These are phyloP conservation scores for Earliella scabrosa DNA, from an alignment of 1,284 basidiomycete genomes.

Conservation along the genomic window DNA sequence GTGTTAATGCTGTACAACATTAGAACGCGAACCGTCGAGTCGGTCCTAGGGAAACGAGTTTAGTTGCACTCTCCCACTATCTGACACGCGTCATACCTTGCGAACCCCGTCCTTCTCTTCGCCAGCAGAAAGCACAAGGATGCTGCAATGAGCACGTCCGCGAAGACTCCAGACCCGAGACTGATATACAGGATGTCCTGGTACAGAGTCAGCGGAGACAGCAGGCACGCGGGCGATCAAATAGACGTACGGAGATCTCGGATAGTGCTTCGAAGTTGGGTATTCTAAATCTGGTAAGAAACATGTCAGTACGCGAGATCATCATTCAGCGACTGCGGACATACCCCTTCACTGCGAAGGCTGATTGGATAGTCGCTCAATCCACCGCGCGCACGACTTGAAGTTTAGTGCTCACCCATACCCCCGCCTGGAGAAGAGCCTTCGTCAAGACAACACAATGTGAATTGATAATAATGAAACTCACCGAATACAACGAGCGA, in stretches of 20 bases:
- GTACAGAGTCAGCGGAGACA: not conserved
- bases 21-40: constrained; percentile 14
- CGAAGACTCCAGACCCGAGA: constrained; percentile 10
- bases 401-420: constrained; percentile 12
- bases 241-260: constrained; percentile 13
- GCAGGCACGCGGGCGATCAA: too few relatives aligned
- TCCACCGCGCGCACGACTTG: not conserved
- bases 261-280: constrained; percentile 7
- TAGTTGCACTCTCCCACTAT: not conserved
- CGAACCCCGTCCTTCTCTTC: constrained; percentile 10
- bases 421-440: constrained; percentile 15
- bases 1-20: constrained; percentile 23
- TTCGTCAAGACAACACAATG: too few relatives aligned
- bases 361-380: too few relatives aligned
- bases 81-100: constrained; percentile 1
- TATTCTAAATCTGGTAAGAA: constrained; percentile 12
- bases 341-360: constrained; percentile 22
- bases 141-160: constrained; percentile 16
- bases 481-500: constrained; percentile 22
- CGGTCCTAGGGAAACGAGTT: constrained; percentile 1
- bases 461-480: not conserved
- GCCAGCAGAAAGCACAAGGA: constrained; percentile 13
- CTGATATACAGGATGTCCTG: constrained; percentile 16
- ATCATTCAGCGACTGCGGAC: not conserved
- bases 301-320: not conserved